phyloP scores from a whole-genome alignment of 2,329 filamentous ascomycete genomes.

The Claviceps paspali region DNA sequence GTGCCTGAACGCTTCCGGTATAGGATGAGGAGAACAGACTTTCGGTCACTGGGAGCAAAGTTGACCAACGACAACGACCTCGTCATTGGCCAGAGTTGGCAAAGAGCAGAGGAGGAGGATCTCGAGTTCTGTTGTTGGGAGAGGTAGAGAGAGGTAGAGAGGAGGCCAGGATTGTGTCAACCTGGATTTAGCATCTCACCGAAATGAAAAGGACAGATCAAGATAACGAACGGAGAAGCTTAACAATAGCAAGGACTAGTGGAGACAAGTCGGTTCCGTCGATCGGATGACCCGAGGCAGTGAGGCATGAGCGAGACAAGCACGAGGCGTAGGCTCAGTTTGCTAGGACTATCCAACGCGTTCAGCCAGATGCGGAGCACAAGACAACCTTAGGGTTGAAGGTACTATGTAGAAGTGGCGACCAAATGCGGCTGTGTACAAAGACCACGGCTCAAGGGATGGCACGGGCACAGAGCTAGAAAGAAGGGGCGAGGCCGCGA shows the following conservation, averaged over 20 bases:
- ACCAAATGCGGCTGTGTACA: not conserved
- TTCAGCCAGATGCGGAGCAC: not conserved
- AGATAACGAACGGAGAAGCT: not conserved
- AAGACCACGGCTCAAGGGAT: conserved; percentile 3
- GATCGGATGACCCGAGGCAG: conserved; percentile 5
- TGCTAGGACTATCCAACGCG: not conserved
- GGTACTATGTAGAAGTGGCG: not conserved
- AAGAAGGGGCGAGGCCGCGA: not conserved
- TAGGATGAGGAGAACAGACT: not conserved
- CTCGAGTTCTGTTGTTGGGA: too few species aligned
- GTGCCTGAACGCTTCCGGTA: not conserved
- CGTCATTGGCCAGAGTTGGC: not conserved
- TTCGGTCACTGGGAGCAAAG: conserved; percentile 1
- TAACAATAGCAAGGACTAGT: conserved; percentile 3
- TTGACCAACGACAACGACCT: not conserved
- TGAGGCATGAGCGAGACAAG: conserved; percentile 2
- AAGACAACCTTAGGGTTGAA: not conserved
- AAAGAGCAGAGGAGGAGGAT: not conserved
- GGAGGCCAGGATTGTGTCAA: not conserved
- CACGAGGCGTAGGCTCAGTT: not conserved
- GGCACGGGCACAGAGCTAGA: conserved; percentile 3
- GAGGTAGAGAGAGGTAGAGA: too few species aligned
- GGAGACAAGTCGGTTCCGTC: conserved; percentile 5
- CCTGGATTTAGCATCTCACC: not conserved
- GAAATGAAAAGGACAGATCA: not conserved